Evolutionary conservation across 345 rosid species (phyloP).

Genomic region (Euclidium syriacum): DNA sequence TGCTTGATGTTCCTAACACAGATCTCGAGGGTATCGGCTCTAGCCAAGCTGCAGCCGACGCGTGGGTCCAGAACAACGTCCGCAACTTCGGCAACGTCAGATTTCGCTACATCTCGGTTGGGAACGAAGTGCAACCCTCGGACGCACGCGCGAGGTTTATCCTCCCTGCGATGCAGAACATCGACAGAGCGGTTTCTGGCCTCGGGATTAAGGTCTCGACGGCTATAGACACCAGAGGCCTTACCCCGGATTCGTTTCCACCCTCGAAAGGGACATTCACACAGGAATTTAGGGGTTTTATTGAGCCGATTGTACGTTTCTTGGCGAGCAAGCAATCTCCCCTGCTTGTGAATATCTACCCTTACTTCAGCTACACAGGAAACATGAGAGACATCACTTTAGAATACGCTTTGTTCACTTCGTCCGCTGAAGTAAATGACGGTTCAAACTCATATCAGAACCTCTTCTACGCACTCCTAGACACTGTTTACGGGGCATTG

Average conservation of each 20-base stretch:
- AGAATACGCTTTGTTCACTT: slow-evolving; percentile 39
- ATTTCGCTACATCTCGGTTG: slow-evolving; percentile 48
- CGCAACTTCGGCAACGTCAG: slow-evolving; percentile 31
- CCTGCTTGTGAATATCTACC: slow-evolving; percentile 35
- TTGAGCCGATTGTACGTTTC: slow-evolving; percentile 35
- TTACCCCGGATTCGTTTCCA: slow-evolving; percentile 30
- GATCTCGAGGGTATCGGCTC: slow-evolving; percentile 34
- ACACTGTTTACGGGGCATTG: slow-evolving; percentile 45
- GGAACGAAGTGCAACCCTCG: slow-evolving; percentile 39
- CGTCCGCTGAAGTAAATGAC: slow-evolving; percentile 18
- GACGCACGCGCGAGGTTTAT: slow-evolving; percentile 23
- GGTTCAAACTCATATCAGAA: slow-evolving; percentile 29
- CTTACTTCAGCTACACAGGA: slow-evolving; percentile 30
- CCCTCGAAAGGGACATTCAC: slow-evolving; percentile 40
- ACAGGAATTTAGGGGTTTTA: slow-evolving; percentile 2
- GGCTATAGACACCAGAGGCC: slow-evolving; percentile 24
- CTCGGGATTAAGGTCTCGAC: slow-evolving; percentile 45
- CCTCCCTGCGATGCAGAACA: slow-evolving; percentile 33
- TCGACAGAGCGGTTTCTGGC: slow-evolving; percentile 30
- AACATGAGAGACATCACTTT: slow-evolving; percentile 25
- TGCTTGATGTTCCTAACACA: slow-evolving; percentile 31
- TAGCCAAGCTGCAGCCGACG: slow-evolving; percentile 33
- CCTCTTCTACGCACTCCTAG: slow-evolving; percentile 52
- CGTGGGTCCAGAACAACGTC: slow-evolving; percentile 43
- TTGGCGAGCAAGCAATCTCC: slow-evolving; percentile 33